Percentiles rank a stretch among this genome's conserved stretches.
These are phyloP conservation scores for Malassezia arunalokei DNA, from an alignment of 1,284 basidiomycete species.

Conservation along the genomic window DNA sequence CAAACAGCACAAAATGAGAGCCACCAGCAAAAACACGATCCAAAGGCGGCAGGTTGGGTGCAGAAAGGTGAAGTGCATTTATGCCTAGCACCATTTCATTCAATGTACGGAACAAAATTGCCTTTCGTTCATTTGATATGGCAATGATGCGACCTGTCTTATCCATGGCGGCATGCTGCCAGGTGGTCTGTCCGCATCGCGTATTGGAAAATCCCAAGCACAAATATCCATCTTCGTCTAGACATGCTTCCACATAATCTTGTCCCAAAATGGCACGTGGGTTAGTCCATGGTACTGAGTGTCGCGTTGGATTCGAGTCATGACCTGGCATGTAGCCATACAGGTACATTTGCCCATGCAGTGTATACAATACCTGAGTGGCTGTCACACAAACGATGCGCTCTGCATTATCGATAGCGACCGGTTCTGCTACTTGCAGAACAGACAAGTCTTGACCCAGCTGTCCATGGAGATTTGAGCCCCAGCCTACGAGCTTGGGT, in stretches of 20 bases:
- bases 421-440: neutral
- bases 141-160: neutral
- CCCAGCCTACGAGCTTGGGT: neutral
- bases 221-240: neutral
- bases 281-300: neutral
- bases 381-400: neutral
- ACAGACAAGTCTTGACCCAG: neutral
- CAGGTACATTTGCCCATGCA: neutral
- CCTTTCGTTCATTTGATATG: neutral
- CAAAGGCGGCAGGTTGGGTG: neutral
- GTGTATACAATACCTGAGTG: neutral
- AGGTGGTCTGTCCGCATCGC: neutral
- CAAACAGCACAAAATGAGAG: constrained; percentile 1
- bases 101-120: neutral
- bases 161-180: constrained; percentile 5
- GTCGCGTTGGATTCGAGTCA: neutral
- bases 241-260: neutral
- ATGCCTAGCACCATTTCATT: no score
- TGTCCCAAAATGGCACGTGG: neutral
- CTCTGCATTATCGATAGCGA: neutral
- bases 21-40: constrained; percentile 1
- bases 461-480: constrained; percentile 10
- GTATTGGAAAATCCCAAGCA: neutral
- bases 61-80: neutral
- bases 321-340: neutral